Percentiles rank a stretch among this genome's conserved stretches.
phyloP scores from a whole-genome alignment of 192 early-diverging fungal species.

The Phlyctochytrium bullatum region DNA sequence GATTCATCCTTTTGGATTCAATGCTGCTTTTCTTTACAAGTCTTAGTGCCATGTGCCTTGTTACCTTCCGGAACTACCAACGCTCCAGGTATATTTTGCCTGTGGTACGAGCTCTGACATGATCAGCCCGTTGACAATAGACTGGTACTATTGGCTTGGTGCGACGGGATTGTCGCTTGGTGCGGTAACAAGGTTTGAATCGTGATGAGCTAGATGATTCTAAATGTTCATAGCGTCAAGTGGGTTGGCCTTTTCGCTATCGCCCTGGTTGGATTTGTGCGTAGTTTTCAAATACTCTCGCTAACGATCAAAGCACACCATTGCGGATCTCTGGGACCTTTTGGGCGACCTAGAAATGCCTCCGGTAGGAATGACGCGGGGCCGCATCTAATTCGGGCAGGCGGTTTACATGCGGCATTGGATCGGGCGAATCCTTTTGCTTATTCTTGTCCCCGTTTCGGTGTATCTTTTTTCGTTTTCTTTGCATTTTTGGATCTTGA shows the following conservation, averaged over 20 bases:
- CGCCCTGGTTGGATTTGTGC: constrained; percentile 77
- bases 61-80: constrained; percentile 75
- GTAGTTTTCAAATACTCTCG: background rate
- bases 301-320: constrained; percentile 56
- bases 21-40: constrained; percentile 92
- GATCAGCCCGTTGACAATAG: constrained; percentile 68
- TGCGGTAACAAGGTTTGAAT: constrained; percentile 61
- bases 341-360: constrained; percentile 64
- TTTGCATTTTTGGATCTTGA: constrained; percentile 85
- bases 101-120: constrained; percentile 1
- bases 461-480: constrained; percentile 84
- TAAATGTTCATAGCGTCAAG: constrained; percentile 66
- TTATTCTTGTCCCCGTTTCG: constrained; percentile 78
- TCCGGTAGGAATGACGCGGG: too few species aligned
- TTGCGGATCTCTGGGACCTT: constrained; percentile 88
- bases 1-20: constrained; percentile 93
- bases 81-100: constrained; percentile 22
- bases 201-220: background rate
- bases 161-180: constrained; percentile 87
- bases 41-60: constrained; percentile 63
- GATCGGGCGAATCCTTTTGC: constrained; percentile 70
- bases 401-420: constrained; percentile 73
- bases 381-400: too few species aligned
- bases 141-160: constrained; percentile 90
- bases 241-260: constrained; percentile 95